Base-by-base conservation (phyloP, 352 stramenopile species). In the Phytophthora ohioensis region DNA sequence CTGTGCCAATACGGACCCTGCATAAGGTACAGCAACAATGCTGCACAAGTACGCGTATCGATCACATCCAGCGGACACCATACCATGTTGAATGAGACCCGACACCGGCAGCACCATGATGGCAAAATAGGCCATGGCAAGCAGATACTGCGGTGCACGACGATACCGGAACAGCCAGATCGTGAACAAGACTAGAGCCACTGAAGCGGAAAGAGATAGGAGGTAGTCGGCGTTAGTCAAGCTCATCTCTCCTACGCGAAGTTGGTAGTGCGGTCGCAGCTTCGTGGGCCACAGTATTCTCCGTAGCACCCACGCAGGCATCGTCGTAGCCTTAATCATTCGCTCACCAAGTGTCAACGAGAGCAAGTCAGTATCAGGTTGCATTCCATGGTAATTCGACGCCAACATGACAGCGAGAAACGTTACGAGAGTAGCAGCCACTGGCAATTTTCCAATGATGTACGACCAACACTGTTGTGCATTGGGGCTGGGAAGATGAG, bases 1-100 rank as follows among this genome's bases (percentile, higher is more conserved):
- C 9, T 30, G 39, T 39, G 71, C 61, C 7, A 86, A 31, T 11
- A 56, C 32, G 8, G 52, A 47, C 0, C 76, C 82, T 21, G 57
- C 66, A n/a, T 85, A 79, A 8, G 80, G 78, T 11, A 90, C 78
- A 10, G 81, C 21, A 8, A 81, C 61, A 34, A 87, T 63, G 1
- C 67, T 79, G 6, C 82, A 74, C 9, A 92, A 79, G 66, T 94
- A 94, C 9, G 79, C 75, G 55, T 94, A 94, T 5, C 87, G 85
- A 56, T 93, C 80, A 21, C 71, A 71, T 11, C 72, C 65, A 54
- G 76, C 74, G 3, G 79, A 64, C 49, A 93, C 73, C 39, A 93
- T 84, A 6, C 87, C 85, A 47, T 94, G 87, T 63, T 93, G 87
- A 21, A 94, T 76, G 38, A 94, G 66, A 2, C 87, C 85, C 11